Evolutionary conservation across 2,329 filamentous ascomycete genomes (phyloP).

Genomic region (Fusarium subglutinans): DNA sequence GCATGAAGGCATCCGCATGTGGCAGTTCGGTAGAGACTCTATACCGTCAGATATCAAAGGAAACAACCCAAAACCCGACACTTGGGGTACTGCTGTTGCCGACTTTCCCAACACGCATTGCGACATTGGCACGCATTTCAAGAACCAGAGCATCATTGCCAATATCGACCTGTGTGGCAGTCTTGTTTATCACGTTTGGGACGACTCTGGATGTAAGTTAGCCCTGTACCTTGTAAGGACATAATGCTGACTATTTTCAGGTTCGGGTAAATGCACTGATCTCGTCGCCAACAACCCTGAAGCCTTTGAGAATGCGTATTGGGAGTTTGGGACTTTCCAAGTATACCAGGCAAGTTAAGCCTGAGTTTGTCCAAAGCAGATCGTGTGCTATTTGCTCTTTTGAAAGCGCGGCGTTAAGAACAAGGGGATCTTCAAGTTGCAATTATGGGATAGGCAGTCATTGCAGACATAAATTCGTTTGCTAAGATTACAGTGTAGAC

Average conservation of each 20-base stretch:
- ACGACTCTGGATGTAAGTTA: conserved; percentile 55
- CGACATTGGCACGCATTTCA: conserved; percentile 67
- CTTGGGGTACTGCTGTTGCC: conserved; percentile 69
- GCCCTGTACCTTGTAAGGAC: no score
- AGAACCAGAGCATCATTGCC: conserved; percentile 71
- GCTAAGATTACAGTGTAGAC: conserved; percentile 16
- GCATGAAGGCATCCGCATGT: conserved; percentile 68
- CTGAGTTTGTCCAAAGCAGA: neutral
- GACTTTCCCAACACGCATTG: conserved; percentile 73
- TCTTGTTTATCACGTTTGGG: conserved; percentile 59
- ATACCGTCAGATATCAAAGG: conserved; percentile 63
- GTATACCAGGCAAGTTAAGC: conserved; percentile 57
- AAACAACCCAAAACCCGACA: conserved; percentile 65
- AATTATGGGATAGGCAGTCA: neutral
- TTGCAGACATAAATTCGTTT: neutral
- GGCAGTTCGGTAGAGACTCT: conserved; percentile 63
- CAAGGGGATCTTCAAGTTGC: neutral
- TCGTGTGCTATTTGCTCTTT: neutral
- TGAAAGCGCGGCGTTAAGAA: conserved; percentile 39
- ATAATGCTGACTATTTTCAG: conserved; percentile 41
- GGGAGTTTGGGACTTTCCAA: conserved; percentile 70
- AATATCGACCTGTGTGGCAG: conserved; percentile 74
- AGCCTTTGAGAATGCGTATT: conserved; percentile 68
- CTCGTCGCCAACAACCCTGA: conserved; percentile 66
- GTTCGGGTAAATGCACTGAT: conserved; percentile 65